Evolutionary conservation across 2,329 filamentous ascomycete genomes (phyloP), one percentile per base, ranked within the genome.

Genomic region (Thyridium curvatum): DNA sequence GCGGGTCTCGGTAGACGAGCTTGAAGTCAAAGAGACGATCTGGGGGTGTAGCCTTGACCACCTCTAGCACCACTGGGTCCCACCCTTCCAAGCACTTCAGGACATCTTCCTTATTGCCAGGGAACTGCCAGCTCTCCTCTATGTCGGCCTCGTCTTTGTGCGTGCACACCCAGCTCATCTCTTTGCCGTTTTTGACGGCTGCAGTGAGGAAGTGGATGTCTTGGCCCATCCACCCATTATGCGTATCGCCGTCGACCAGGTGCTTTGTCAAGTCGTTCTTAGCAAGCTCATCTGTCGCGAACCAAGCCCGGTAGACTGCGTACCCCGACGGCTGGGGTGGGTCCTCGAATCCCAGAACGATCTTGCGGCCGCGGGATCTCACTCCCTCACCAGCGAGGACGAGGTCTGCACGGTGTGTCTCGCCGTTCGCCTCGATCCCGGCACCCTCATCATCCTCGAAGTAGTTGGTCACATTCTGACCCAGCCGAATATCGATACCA

Each of bases 101-200:
- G 3, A 65, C 64, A 38, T 67, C 64, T 39, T 60, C 58, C 7
- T 63, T 52, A 21, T 62, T 61, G 3, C 60, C 61, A 5, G 61
- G 60, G 29, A 64, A 61, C 34, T 61, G 62, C 64, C 64, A 69
- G 34, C 61, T 66, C 48, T 71, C 64, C 39, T 68, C 59, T 37
- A 71, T 67, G 39, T 68, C 61, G 12, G 55, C 59, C n/a, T 65
- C 60, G 39, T 68, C 68, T 42, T 62, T 66, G 46, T 71, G 68
- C 32, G 72, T 74, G 44, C 69, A 68, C 10, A 74, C 72, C 72
- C 72, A 76, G 39, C 62, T 69, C 45, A 76, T 68, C 42, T 74
- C 71, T 35, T 64, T 62, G 6, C 70, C 71, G 29, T 63, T 60
- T 51, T 76, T 74, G 41, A 76, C 65, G 1, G 68, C 66, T 3